Evolutionary conservation across 73 alveolate genomes (phyloP).

Genomic region (Effrenium voratum): DNA sequence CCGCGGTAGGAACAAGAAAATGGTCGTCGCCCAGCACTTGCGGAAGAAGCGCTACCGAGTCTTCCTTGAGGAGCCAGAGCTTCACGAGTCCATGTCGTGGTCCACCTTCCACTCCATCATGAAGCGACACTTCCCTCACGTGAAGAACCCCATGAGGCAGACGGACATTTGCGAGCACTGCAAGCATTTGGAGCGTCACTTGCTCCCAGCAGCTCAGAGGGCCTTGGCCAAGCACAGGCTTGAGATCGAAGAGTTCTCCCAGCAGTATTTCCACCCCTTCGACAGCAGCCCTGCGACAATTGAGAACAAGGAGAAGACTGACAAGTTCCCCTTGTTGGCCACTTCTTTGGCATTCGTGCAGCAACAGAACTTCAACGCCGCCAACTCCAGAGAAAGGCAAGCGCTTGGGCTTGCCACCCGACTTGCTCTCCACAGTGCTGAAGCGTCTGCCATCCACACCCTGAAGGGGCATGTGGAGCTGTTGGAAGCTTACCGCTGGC

Average conservation of each 20-base stretch:
- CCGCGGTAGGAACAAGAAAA: too few species aligned
- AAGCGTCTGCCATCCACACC: neutral
- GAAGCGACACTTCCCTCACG: neutral
- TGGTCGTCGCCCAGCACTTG: too few species aligned
- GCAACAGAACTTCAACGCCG: neutral
- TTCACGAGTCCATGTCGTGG: slow-evolving; percentile 43
- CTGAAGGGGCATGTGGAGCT: slow-evolving; percentile 17
- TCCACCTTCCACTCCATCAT: slow-evolving; percentile 5
- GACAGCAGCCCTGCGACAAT: neutral
- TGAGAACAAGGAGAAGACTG: neutral
- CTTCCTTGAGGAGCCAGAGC: neutral
- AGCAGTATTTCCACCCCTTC: neutral
- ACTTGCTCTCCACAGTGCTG: neutral
- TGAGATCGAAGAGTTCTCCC: neutral
- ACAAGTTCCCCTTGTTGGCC: neutral
- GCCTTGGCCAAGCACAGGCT: neutral
- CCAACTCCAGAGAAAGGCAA: neutral
- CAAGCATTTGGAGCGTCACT: neutral
- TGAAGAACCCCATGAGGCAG: slow-evolving; percentile 31
- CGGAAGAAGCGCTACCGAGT: slow-evolving; percentile 19
- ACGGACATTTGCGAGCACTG: slow-evolving; percentile 42
- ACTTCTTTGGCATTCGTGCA: neutral
- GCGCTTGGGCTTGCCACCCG: neutral
- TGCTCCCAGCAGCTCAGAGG: neutral
- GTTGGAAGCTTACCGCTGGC: slow-evolving; percentile 39